Conservation (phyloP, 2,329 filamentous ascomycete genomes). For the Alternaria gansuensis region DNA sequence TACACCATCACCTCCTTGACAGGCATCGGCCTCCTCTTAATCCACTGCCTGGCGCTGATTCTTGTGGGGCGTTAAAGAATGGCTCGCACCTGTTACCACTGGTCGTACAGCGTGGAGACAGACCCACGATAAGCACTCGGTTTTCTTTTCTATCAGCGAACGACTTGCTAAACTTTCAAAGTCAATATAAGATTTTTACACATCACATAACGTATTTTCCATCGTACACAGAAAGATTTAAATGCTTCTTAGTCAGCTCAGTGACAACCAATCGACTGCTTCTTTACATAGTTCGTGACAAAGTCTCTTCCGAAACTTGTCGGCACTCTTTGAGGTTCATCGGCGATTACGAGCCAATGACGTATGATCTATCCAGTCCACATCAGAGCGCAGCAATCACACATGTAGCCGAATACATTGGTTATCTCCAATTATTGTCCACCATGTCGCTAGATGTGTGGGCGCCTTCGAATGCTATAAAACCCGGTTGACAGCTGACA, state of each 20-base stretch:
- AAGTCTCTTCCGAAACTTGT: constrained; percentile 14
- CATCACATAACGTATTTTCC: neutral
- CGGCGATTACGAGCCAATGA: constrained; percentile 13
- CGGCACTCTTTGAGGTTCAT: constrained; percentile 15
- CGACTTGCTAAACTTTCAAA: constrained; percentile 16
- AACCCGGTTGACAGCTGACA: neutral
- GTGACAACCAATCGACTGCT: neutral
- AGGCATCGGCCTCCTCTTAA: neutral
- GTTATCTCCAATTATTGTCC: neutral
- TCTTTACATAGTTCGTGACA: neutral
- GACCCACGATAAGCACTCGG: neutral
- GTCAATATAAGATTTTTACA: constrained; percentile 19
- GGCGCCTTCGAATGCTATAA: neutral
- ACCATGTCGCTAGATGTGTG: neutral
- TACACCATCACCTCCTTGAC: neutral
- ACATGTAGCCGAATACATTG: neutral
- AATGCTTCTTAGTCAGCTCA: neutral
- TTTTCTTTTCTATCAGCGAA: constrained; percentile 1
- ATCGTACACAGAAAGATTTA: neutral
- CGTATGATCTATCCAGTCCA: constrained; percentile 1
- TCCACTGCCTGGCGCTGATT: neutral
- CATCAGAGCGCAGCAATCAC: neutral
- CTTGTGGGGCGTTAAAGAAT: neutral
- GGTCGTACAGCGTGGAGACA: neutral
- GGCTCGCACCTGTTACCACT: neutral